phyloP scores from a whole-genome alignment of 2,329 filamentous ascomycete species.

The Rosellinia necatrix region DNA sequence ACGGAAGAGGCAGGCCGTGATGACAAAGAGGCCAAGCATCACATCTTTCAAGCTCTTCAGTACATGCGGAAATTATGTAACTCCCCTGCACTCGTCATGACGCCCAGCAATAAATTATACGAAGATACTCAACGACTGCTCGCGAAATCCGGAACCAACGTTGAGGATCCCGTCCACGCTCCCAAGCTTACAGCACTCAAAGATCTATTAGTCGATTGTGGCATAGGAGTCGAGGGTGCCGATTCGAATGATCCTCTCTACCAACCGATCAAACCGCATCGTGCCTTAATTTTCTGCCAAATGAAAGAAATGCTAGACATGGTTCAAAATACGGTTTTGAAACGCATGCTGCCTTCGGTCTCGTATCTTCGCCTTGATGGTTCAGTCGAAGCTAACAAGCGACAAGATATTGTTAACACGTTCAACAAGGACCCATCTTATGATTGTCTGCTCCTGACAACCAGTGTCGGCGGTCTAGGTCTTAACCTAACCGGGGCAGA shows the following conservation, averaged over 20 bases:
- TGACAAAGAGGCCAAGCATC: constrained; percentile 93
- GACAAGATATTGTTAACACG: constrained; percentile 97
- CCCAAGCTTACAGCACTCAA: constrained; percentile 90
- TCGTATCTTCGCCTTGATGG: constrained; percentile 95
- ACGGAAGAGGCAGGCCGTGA: constrained; percentile 80
- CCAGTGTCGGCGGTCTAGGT: constrained; percentile 90
- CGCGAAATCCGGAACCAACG: constrained; percentile 74
- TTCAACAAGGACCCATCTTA: constrained; percentile 98
- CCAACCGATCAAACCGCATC: constrained; percentile 91
- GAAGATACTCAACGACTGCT: constrained; percentile 84
- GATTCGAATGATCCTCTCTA: constrained; percentile 64
- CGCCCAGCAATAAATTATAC: constrained; percentile 88
- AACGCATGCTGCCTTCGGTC: constrained; percentile 87
- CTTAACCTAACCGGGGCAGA: constrained; percentile 96
- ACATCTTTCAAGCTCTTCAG: constrained; percentile 98
- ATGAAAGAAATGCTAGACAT: constrained; percentile 99
- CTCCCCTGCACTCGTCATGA: constrained; percentile 93
- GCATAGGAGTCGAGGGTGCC: constrained; percentile 80
- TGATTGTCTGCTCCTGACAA: constrained; percentile 90
- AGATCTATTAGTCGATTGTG: constrained; percentile 96
- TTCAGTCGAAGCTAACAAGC: constrained; percentile 86
- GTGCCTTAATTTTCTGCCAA: constrained; percentile 96
- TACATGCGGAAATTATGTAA: constrained; percentile 99
- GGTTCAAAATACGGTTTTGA: constrained; percentile 92
- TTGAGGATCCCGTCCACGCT: constrained; percentile 86